Conservation (phyloP, 305 asterid genomes). For the Fraxinus ornus region DNA sequence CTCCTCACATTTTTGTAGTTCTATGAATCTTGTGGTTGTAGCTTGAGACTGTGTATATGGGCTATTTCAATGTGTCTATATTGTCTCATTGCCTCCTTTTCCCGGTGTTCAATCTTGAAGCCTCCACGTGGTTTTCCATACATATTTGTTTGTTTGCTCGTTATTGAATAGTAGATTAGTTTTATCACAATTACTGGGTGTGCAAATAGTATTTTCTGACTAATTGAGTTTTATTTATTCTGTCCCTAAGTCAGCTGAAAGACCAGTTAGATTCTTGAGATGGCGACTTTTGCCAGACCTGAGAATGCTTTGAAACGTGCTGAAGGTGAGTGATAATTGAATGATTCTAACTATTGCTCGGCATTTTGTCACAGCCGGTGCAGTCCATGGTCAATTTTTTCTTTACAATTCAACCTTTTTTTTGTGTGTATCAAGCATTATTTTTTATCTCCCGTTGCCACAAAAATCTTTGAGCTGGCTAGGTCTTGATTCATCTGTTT, state of each 20-base stretch:
- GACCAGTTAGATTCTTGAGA: constrained; percentile 25
- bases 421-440: neutral
- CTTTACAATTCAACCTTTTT: neutral
- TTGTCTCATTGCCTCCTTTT: neutral
- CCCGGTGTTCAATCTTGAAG: neutral
- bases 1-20: neutral
- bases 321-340: constrained; percentile 56
- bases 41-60: neutral
- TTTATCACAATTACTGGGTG: neutral
- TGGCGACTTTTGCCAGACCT: constrained; percentile 91
- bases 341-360: neutral
- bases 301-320: constrained; percentile 98
- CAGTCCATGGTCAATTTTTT: neutral
- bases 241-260: constrained; percentile 20
- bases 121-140: neutral
- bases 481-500: neutral
- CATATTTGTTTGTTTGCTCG: neutral
- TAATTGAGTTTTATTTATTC: neutral
- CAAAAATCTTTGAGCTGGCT: neutral
- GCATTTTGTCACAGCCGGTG: neutral
- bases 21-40: neutral
- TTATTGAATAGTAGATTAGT: neutral
- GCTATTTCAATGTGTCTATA: neutral
- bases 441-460: neutral
- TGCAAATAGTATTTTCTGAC: neutral